Evolutionary conservation across 257 asterid species (phyloP).

Genomic region (Capsicum baccatum): DNA sequence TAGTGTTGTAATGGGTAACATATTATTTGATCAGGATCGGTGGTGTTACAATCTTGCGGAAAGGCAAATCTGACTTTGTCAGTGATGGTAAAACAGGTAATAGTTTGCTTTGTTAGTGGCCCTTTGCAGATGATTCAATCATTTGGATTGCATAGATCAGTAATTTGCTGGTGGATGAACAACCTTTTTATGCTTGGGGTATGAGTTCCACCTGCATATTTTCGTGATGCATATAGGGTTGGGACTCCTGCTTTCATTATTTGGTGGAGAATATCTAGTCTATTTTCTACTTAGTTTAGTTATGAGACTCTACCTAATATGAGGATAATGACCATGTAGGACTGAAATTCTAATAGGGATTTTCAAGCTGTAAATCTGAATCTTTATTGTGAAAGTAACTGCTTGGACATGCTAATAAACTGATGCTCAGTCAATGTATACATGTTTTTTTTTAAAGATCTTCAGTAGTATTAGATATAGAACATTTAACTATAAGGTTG

Average conservation of each 20-base stretch:
- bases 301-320: neutral
- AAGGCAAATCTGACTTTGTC: constrained; percentile 79
- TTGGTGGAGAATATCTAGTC: neutral
- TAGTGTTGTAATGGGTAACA: constrained; percentile 21
- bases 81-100: constrained; percentile 86
- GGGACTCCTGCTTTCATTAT: constrained; percentile 2
- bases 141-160: neutral
- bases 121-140: neutral
- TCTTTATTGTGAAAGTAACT: neutral
- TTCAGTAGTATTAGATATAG: neutral
- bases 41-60: constrained; percentile 78
- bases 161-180: neutral
- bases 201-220: neutral
- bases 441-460: neutral
- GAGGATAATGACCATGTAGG: neutral
- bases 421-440: neutral
- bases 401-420: neutral
- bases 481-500: neutral
- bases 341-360: neutral
- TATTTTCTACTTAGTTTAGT: neutral
- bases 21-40: constrained; percentile 62
- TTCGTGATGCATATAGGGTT: neutral
- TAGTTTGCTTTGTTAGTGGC: constrained; percentile 18
- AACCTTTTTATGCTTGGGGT: neutral
- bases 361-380: constrained; percentile 17